Base-by-base conservation (phyloP, 2,329 filamentous ascomycete species). In the Trichoderma atroviride region DNA sequence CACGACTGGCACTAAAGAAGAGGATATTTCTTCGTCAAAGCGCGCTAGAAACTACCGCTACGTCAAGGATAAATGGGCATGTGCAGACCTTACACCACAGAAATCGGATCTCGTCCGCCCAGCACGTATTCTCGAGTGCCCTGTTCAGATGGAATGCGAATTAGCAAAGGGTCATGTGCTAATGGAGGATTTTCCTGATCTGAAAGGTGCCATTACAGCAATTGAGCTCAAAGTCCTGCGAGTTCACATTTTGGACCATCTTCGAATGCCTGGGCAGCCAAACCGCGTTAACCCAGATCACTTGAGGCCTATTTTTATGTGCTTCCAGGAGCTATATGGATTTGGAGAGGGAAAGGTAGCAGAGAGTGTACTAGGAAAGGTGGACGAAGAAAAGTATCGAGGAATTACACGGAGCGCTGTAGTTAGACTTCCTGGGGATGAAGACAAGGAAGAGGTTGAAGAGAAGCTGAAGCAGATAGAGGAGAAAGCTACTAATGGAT, bases 271-370 rank as follows among this genome's bases (percentile, higher is more conserved):
- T 5, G 82, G 81, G 10, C 64, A 78, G 69, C 64, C 72, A 22
- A 83, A 84, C 69, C 74, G 80, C 4, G 74, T 83, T 62, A 81
- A 83, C 70, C 76, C 81, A 1, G 80, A 83, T 70, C 76, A 74
- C 55, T 84, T 81, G 81, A 74, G 75, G 61, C 82, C 82, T 3
- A 74, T 83, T 74, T 80, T 84, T 53, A 83, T 82, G 81, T 78
- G 73, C 59, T 84, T 83, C 69, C 80, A 81, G 72, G 76, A 83
- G 66, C 73, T 83, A 10, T 83, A 83, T 70, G 82, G 81, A 19
- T 40, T 40, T 40, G 14, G 16, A 19, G 16, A 40, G 14, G 37
- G 37, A 40, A 40, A 40, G 37, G 16, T 40, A 40, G 37, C 37
- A 40, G 16, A 40, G 14, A 40, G 37, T 40, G 37, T 19, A 40